Evolutionary conservation across 2,329 filamentous ascomycete species (phyloP).

Genomic region (Fusarium denticulatum): DNA sequence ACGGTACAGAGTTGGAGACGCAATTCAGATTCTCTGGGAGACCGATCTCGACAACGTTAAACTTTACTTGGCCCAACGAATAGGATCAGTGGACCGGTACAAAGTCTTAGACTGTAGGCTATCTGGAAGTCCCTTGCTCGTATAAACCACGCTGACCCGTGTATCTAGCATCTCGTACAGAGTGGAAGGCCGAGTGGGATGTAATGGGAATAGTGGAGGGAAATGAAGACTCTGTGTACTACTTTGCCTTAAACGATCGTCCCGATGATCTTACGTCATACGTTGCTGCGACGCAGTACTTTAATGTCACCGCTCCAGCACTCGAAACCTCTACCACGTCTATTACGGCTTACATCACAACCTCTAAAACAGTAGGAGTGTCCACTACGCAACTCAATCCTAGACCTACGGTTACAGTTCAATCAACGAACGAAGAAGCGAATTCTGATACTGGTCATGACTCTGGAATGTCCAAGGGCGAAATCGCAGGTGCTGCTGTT

Average conservation of each 20-base stretch:
- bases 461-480: neutral
- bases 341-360: too few relatives aligned
- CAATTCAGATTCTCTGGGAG: neutral
- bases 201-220: rapidly evolving
- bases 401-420: too few relatives aligned
- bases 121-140: rapidly evolving
- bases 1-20: rapidly evolving
- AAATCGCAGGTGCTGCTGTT: neutral
- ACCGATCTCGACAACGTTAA: neutral
- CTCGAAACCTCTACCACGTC: too few relatives aligned
- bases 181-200: neutral
- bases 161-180: neutral
- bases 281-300: neutral
- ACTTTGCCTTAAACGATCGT: too few relatives aligned
- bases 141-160: neutral
- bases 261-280: too few relatives aligned
- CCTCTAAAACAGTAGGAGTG: too few relatives aligned
- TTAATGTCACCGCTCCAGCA: neutral
- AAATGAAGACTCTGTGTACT: neutral
- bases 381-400: too few relatives aligned
- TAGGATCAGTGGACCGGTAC: rapidly evolving
- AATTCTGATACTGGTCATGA: too few relatives aligned
- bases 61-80: neutral
- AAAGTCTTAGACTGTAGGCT: neutral
- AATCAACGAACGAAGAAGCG: too few relatives aligned